phyloP scores from a whole-genome alignment of 2,329 filamentous ascomycete genomes.

The Alternaria incomplexa region DNA sequence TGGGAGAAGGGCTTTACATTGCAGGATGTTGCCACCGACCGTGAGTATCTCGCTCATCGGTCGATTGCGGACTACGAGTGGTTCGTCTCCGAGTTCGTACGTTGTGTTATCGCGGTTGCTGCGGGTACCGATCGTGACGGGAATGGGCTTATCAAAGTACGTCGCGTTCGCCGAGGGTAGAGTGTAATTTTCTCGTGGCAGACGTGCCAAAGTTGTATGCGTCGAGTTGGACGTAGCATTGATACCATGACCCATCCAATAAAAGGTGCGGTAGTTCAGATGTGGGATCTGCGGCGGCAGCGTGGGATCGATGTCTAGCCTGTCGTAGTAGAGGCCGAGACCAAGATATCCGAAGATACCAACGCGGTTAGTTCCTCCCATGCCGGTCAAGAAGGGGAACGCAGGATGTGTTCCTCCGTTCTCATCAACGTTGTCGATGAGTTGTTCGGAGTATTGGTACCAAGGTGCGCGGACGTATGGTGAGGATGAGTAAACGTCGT shows the following conservation, averaged over 20 bases:
- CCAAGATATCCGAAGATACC: slow-evolving; percentile 72
- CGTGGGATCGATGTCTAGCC: slow-evolving; percentile 67
- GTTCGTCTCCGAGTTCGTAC: slow-evolving; percentile 57
- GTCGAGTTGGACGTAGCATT: slow-evolving; percentile 67
- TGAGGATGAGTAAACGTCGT: slow-evolving; percentile 66
- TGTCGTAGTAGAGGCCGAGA: slow-evolving; percentile 64
- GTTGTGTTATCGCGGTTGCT: slow-evolving; percentile 38
- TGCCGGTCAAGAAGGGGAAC: slow-evolving; percentile 73
- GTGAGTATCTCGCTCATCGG: slow-evolving; percentile 62
- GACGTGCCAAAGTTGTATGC: slow-evolving; percentile 67
- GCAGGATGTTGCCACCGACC: slow-evolving; percentile 65
- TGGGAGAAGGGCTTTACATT: slow-evolving; percentile 63
- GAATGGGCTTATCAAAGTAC: slow-evolving; percentile 62
- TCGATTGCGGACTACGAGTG: slow-evolving; percentile 65
- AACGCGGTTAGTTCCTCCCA: slow-evolving; percentile 72
- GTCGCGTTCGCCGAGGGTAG: slow-evolving; percentile 61
- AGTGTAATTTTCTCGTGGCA: slow-evolving; percentile 46
- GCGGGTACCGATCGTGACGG: slow-evolving; percentile 61
- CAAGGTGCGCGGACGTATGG: slow-evolving; percentile 71
- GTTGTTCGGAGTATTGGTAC: slow-evolving; percentile 74
- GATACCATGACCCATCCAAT: slow-evolving; percentile 70
- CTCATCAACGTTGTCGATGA: slow-evolving; percentile 63
- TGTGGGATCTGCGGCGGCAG: slow-evolving; percentile 69
- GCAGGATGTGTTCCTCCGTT: slow-evolving; percentile 73
- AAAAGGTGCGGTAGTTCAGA: slow-evolving; percentile 67